phyloP scores from a whole-genome alignment of 257 asterid genomes.

The Capsicum baccatum region DNA sequence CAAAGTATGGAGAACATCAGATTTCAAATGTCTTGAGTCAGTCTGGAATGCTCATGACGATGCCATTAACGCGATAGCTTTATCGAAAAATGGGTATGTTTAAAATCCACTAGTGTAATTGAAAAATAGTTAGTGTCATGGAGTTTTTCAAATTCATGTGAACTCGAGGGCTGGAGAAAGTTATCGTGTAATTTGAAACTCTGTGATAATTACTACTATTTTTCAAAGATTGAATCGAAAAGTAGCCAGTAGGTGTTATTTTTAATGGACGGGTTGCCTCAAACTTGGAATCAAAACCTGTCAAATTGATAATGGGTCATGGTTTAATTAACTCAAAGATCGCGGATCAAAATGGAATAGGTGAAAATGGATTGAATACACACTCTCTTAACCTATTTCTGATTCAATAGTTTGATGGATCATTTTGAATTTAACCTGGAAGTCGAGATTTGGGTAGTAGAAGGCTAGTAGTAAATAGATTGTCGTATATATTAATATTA shows the following conservation, averaged over 20 bases:
- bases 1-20: slow-evolving; percentile 76
- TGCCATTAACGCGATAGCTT: slow-evolving; percentile 71
- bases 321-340: not conserved
- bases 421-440: not conserved
- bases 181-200: not conserved
- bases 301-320: not conserved
- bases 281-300: not conserved
- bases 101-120: too few relatives aligned
- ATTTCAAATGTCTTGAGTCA: slow-evolving; percentile 72
- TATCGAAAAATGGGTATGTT: slow-evolving; percentile 48
- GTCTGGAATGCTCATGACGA: slow-evolving; percentile 72
- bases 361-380: not conserved
- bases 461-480: too few relatives aligned
- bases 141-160: not conserved
- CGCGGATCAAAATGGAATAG: not conserved
- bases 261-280: not conserved
- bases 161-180: not conserved
- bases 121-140: not conserved
- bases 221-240: not conserved
- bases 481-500: too few relatives aligned
- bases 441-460: too few relatives aligned
- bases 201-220: not conserved
- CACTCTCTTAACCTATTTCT: not conserved
- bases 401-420: not conserved
- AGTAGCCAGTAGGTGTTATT: not conserved